Conservation (phyloP, 345 rosid genomes). For the Abelmoschus esculentus region DNA sequence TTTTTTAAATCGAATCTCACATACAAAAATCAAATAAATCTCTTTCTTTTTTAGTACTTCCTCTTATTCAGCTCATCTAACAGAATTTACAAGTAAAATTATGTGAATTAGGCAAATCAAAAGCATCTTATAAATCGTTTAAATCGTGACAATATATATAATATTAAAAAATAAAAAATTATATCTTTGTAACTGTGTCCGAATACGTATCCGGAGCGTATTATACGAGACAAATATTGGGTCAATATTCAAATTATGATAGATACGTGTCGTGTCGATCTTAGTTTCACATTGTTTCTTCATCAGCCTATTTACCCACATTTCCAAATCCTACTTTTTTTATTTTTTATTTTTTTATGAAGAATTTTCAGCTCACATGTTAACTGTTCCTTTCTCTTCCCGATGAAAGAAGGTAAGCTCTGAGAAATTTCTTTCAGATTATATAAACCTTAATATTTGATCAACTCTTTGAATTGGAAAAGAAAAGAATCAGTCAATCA, state of each 20-base stretch:
- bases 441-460: not conserved
- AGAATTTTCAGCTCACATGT: not conserved
- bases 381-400: not conserved
- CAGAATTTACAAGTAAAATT: too few relatives aligned
- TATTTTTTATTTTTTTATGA: not conserved
- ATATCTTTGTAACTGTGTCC: too few relatives aligned
- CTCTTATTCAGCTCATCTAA: too few relatives aligned
- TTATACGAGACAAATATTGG: not conserved
- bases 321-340: not conserved
- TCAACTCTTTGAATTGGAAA: not conserved
- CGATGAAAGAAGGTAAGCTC: constrained; percentile 1
- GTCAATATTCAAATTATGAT: not conserved
- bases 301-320: not conserved
- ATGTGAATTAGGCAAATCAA: too few relatives aligned
- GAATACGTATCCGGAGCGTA: not conserved
- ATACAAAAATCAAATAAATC: too few relatives aligned
- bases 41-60: too few relatives aligned
- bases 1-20: too few relatives aligned
- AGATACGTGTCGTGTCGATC: not conserved
- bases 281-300: not conserved
- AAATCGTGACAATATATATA: too few relatives aligned
- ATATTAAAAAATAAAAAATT: not conserved
- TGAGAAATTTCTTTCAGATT: not conserved
- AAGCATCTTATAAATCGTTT: too few relatives aligned
- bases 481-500: not conserved